phyloP scores from a whole-genome alignment of 805 yeast genomes.

The Starmerella davenportii region DNA sequence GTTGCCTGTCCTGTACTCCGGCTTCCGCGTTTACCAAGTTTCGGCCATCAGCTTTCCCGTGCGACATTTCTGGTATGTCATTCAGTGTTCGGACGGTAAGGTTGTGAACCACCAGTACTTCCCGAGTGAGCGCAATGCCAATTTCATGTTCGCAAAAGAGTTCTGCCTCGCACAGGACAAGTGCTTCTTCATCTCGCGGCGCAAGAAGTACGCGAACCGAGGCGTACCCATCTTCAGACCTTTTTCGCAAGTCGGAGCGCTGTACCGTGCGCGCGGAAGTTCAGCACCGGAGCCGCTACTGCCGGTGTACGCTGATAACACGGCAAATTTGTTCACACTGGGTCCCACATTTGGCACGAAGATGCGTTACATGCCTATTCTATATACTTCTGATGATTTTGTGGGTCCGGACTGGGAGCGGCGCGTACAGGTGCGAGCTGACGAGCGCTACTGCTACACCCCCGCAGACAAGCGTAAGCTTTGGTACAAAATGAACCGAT shows the following conservation, averaged over 20 bases:
- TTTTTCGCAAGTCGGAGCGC: conserved; percentile 43
- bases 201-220: conserved; percentile 34
- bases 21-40: conserved; percentile 37
- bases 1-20: conserved; percentile 29
- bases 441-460: conserved; percentile 33
- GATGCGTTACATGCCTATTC: conserved; percentile 37
- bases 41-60: conserved; percentile 29
- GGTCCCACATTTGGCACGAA: conserved; percentile 13
- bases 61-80: conserved; percentile 30
- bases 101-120: conserved; percentile 8
- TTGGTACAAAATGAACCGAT: conserved; percentile 20
- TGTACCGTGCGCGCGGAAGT: conserved; percentile 30
- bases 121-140: conserved; percentile 7
- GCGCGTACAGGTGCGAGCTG: neutral
- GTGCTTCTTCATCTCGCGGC: conserved; percentile 44
- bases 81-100: conserved; percentile 36
- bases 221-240: conserved; percentile 35
- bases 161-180: conserved; percentile 16
- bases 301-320: conserved; percentile 44
- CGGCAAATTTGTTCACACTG: conserved; percentile 29
- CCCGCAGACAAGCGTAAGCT: conserved; percentile 24
- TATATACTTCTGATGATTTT: conserved; percentile 30
- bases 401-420: neutral
- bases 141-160: conserved; percentile 12
- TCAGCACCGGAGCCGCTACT: conserved; percentile 27